phyloP scores from a whole-genome alignment of 768 basidiomycete species.

The Punctularia strigosozonata region DNA sequence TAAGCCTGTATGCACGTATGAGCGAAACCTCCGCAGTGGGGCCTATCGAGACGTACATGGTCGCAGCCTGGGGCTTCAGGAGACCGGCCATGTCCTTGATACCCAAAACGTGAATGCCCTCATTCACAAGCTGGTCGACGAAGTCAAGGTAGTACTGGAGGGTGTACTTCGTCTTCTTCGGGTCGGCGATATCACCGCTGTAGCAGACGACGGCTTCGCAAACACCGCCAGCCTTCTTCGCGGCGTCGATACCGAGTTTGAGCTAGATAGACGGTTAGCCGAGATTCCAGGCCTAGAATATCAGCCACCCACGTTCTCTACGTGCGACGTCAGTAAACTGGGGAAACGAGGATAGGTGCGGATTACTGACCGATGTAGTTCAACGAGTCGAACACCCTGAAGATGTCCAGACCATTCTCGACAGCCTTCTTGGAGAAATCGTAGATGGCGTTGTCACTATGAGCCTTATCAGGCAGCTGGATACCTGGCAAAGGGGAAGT shows the following conservation, averaged over 20 bases:
- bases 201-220: conserved; percentile 97
- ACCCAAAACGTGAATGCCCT: conserved; percentile 93
- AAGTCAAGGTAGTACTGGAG: conserved; percentile 96
- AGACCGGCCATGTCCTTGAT: conserved; percentile 99
- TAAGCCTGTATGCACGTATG: conserved; percentile 40
- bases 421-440: conserved; percentile 99
- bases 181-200: conserved; percentile 92
- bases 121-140: conserved; percentile 81
- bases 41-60: conserved; percentile 40
- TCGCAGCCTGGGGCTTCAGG: conserved; percentile 91
- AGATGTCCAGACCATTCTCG: conserved; percentile 99
- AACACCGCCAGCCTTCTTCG: conserved; percentile 99
- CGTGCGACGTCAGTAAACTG: conserved; percentile 3
- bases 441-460: conserved; percentile 94
- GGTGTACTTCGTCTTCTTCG: conserved; percentile 95
- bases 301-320: conserved; percentile 81
- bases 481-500: neutral
- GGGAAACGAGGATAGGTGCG: neutral
- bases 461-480: conserved; percentile 7
- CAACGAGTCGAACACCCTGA: conserved; percentile 97
- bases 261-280: conserved; percentile 61
- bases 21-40: neutral
- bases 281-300: too few relatives aligned
- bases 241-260: conserved; percentile 96
- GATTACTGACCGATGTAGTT: conserved; percentile 83